Base-by-base conservation (phyloP, 179 eudicot genomes). In the Camellia oleifera region DNA sequence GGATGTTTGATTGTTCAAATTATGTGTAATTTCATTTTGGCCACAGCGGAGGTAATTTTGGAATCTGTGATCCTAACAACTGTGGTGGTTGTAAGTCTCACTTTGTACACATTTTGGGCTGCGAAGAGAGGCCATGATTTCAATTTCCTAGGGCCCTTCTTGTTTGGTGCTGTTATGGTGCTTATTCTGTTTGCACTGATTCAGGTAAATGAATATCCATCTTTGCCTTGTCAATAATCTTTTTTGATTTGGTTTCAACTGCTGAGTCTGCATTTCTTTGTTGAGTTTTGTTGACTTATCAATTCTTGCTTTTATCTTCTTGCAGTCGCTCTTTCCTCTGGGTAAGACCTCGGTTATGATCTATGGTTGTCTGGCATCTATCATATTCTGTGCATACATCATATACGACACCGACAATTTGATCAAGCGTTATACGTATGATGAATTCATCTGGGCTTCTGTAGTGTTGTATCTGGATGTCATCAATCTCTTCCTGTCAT, bases 91-190 rank as follows among this genome's bases (percentile, higher is more conserved):
- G 78, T 88, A 53, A 80, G 90, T 66, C 88, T 91, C 61, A 91
- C 94, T 20, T 66, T 87, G 17, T 89, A 88, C 88, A 91, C 94
- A 68, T 91, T 88, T 82, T 91, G 94, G 94, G 94, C 94, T 23
- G 92, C 89, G 32, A 89, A 78, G 83, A 89, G 88, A 84, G 94
- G 92, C 77, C 73, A 89, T 46, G 91, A 90, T 69, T 90, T 90
- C 84, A 89, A 85, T 72, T 89, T 90, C 81, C 86, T 89, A 13
- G 94, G 94, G 17, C 94, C 92, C 2, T 89, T 91, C 84, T 86
- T 91, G 86, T 89, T 91, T 56, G 90, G 88, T 52, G 83, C 90
- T 56, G 13, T 91, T 32, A 11, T 89, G 9, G 90, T 88, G 44
- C 83, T 91, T 45, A 57, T 91, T 15, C 73, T 91, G 75, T 91